Percentiles rank a stretch among this genome's conserved stretches.
These are phyloP conservation scores for Cenchrus americanus DNA, from an alignment of 176 grass and related monocot species.

Conservation along the genomic window DNA sequence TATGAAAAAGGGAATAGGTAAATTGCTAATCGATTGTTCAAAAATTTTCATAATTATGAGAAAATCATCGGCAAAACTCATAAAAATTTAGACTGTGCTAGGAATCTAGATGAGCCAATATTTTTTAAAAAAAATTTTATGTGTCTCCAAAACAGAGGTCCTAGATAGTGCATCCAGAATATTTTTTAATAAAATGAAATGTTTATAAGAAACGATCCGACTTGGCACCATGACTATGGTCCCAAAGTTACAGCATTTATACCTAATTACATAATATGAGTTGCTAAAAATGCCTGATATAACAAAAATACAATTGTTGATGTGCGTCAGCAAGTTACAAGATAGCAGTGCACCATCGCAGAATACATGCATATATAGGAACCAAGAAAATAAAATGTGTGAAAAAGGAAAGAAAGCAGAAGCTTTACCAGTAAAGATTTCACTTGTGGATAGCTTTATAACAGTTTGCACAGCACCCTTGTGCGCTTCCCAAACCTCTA, in stretches of 20 bases:
- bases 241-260: background rate
- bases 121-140: background rate
- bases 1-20: constrained; percentile 34
- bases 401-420: background rate
- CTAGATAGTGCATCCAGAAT: background rate
- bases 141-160: background rate
- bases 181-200: background rate
- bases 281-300: background rate
- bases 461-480: constrained; percentile 89
- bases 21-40: constrained; percentile 15
- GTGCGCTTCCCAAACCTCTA: constrained; percentile 98
- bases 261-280: background rate
- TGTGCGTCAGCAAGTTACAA: background rate
- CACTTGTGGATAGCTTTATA: constrained; percentile 73
- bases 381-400: constrained; percentile 16
- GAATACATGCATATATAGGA: background rate
- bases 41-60: constrained; percentile 9
- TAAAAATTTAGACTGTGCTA: background rate
- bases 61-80: background rate
- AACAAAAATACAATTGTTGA: background rate
- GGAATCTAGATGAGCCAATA: background rate
- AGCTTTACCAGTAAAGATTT: constrained; percentile 77
- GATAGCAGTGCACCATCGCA: background rate
- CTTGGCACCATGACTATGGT: background rate
- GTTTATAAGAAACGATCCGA: background rate